phyloP scores from a whole-genome alignment of 768 basidiomycete genomes.

The Clitopilus passeckerianus region DNA sequence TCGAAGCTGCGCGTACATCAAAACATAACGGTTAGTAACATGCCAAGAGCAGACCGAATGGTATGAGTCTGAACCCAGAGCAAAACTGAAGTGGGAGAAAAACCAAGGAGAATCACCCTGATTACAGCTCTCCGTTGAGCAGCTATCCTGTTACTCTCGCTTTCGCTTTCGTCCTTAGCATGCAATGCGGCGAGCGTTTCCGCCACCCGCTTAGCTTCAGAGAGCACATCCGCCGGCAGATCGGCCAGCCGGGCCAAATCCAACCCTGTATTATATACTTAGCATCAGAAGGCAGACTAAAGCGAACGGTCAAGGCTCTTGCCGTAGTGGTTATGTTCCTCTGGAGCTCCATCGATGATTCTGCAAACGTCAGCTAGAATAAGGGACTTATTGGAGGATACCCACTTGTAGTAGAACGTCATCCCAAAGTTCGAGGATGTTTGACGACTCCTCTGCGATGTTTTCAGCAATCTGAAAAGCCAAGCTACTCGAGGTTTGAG shows the following conservation, averaged over 20 bases:
- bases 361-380: constrained; percentile 26
- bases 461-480: background rate
- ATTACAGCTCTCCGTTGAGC: constrained; percentile 64
- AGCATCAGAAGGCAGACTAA: background rate
- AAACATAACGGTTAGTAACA: too few relatives aligned
- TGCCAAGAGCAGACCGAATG: too few relatives aligned
- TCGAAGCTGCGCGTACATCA: constrained; percentile 42
- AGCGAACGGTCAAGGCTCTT: constrained; percentile 3
- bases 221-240: constrained; percentile 67
- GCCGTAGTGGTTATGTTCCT: constrained; percentile 74
- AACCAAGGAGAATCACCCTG: constrained; percentile 37
- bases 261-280: constrained; percentile 50
- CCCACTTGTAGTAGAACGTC: constrained; percentile 74
- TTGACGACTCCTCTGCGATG: constrained; percentile 45
- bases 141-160: constrained; percentile 53
- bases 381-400: background rate
- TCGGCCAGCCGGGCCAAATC: constrained; percentile 88
- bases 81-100: background rate
- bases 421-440: constrained; percentile 60
- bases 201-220: constrained; percentile 59
- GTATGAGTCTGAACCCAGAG: background rate
- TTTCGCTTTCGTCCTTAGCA: constrained; percentile 51
- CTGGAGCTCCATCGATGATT: constrained; percentile 67
- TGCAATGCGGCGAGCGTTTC: constrained; percentile 54
- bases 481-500: background rate